Evolutionary conservation across 805 yeast genomes (phyloP).

Genomic region (Hermanozyma aechmeae): DNA sequence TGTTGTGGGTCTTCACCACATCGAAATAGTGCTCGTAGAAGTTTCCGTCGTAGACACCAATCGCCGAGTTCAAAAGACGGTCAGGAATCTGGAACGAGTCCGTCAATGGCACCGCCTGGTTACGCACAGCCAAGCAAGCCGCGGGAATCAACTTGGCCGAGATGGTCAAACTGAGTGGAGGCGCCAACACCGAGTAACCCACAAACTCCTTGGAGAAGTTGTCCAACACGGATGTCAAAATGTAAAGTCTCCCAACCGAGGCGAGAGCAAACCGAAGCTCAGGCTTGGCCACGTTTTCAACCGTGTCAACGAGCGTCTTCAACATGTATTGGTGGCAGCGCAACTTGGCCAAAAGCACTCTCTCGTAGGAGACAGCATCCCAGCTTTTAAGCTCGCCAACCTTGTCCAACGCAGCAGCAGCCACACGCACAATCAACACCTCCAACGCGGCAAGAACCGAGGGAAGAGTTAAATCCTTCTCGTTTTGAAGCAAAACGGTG

Average conservation of each 20-base stretch:
- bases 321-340: slow-evolving; percentile 35
- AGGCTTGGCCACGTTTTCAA: slow-evolving; percentile 16
- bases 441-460: slow-evolving; percentile 17
- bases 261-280: slow-evolving; percentile 17
- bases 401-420: slow-evolving; percentile 19
- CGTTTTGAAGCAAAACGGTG: slow-evolving; percentile 12
- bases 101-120: slow-evolving; percentile 9
- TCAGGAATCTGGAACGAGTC: slow-evolving; percentile 14
- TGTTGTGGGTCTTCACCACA: slow-evolving; percentile 10
- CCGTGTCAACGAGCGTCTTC: slow-evolving; percentile 16
- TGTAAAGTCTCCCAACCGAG: slow-evolving; percentile 24
- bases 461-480: slow-evolving; percentile 9
- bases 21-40: slow-evolving; percentile 12
- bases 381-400: slow-evolving; percentile 18
- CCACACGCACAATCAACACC: slow-evolving; percentile 28
- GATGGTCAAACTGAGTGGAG: slow-evolving; percentile 19
- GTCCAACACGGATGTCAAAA: slow-evolving; percentile 17
- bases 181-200: slow-evolving; percentile 22
- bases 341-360: slow-evolving; percentile 32
- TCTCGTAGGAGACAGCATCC: slow-evolving; percentile 28
- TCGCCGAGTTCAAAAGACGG: slow-evolving; percentile 10
- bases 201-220: slow-evolving; percentile 29
- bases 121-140: slow-evolving; percentile 7
- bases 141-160: slow-evolving; percentile 11
- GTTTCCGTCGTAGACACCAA: slow-evolving; percentile 12